Evolutionary conservation across 192 early-diverging fungal species (phyloP).

Genomic region (Backusella macrospora): DNA sequence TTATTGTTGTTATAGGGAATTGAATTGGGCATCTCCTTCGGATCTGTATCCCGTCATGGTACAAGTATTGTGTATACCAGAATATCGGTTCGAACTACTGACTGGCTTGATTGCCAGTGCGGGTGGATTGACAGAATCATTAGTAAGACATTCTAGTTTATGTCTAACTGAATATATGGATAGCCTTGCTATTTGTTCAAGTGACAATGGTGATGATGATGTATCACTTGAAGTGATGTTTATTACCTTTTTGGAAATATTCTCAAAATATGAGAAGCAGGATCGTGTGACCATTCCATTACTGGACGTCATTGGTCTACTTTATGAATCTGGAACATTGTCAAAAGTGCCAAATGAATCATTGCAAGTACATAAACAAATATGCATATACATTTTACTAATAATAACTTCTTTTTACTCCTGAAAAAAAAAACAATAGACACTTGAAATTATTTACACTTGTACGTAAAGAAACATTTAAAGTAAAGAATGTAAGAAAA

Average conservation of each 20-base stretch:
- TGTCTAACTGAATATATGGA: constrained; percentile 63
- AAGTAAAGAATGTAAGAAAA: constrained; percentile 65
- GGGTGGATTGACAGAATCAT: constrained; percentile 78
- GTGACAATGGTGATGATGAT: constrained; percentile 1
- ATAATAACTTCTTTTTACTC: neutral
- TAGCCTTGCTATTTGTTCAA: constrained; percentile 41
- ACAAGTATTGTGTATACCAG: constrained; percentile 51
- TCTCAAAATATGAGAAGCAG: constrained; percentile 45
- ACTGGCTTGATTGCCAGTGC: constrained; percentile 74
- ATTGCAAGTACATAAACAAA: constrained; percentile 34
- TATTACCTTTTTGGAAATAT: constrained; percentile 46
- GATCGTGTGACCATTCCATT: constrained; percentile 73
- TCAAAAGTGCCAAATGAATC: constrained; percentile 36
- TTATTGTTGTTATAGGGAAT: constrained; percentile 28
- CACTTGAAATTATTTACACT: constrained; percentile 46
- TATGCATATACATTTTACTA: constrained; percentile 1
- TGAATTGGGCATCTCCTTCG: constrained; percentile 65
- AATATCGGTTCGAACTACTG: constrained; percentile 62
- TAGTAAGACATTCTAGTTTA: constrained; percentile 69
- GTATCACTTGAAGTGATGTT: constrained; percentile 47
- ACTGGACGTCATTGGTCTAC: constrained; percentile 67
- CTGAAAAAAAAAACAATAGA: constrained; percentile 7
- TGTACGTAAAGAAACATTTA: constrained; percentile 52
- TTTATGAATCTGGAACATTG: constrained; percentile 58
- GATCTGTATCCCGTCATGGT: constrained; percentile 69